These are phyloP conservation scores for Coprinopsis marcescibilis DNA, from an alignment of 768 basidiomycete species.

Conservation along the genomic window DNA sequence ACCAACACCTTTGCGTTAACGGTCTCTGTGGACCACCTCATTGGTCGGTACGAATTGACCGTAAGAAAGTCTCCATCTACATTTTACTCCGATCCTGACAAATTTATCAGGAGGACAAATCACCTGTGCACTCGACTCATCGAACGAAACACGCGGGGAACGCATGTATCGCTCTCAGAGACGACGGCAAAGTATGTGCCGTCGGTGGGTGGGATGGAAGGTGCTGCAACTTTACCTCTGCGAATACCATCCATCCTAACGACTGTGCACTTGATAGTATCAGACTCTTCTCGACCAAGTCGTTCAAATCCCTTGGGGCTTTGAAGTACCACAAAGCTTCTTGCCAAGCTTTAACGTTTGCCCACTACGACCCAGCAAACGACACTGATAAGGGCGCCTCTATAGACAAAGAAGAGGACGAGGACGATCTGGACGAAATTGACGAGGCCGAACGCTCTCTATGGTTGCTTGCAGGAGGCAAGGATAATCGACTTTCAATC, in stretches of 20 bases:
- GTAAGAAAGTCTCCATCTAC: conserved; percentile 27
- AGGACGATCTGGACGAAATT: conserved; percentile 45
- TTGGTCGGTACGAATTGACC: conserved; percentile 57
- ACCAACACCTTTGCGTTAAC: conserved; percentile 60
- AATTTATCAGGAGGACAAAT: conserved; percentile 12
- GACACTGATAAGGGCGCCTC: no score
- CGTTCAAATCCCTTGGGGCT: conserved; percentile 78
- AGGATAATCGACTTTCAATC: conserved; percentile 65
- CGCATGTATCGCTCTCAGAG: conserved; percentile 64
- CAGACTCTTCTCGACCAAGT: conserved; percentile 75
- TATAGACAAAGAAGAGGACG: conserved; percentile 36
- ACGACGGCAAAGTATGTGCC: conserved; percentile 76
- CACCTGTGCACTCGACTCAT: conserved; percentile 28
- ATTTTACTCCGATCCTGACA: conserved; percentile 11
- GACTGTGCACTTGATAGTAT: conserved; percentile 51
- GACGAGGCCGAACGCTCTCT: conserved; percentile 41
- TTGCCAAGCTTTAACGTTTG: conserved; percentile 74
- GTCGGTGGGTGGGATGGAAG: conserved; percentile 93
- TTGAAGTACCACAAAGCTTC: conserved; percentile 75
- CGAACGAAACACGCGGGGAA: conserved; percentile 80
- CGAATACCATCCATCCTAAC: background rate
- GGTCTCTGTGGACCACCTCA: conserved; percentile 80
- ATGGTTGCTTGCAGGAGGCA: conserved; percentile 63
- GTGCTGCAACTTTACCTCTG: conserved; percentile 40
- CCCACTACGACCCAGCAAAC: conserved; percentile 21